Evolutionary conservation across 2,329 filamentous ascomycete species (phyloP).

Genomic region (Aphanoascus verrucosus): DNA sequence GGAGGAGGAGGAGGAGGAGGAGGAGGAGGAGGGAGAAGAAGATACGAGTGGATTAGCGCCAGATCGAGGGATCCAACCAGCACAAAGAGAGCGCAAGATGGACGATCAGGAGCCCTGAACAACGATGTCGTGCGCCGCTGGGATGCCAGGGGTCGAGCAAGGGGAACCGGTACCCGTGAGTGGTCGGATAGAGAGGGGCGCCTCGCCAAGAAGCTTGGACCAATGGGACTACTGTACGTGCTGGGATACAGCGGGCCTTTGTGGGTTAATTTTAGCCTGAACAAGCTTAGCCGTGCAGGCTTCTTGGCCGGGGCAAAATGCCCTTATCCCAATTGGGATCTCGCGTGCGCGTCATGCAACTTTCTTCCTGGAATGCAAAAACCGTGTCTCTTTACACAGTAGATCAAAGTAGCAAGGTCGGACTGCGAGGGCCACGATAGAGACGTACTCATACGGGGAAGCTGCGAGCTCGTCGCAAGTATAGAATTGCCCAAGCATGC

Average conservation of each 20-base stretch:
- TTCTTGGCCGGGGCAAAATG: neutral
- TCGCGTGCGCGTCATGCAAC: neutral
- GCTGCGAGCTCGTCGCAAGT: too few species aligned
- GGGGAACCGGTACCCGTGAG: neutral
- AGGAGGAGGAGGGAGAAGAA: neutral
- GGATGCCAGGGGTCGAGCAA: neutral
- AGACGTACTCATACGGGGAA: too few species aligned
- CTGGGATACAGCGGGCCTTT: neutral
- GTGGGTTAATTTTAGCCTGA: neutral
- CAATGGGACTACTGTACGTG: slow-evolving; percentile 3
- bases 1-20: neutral
- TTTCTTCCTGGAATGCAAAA: too few species aligned
- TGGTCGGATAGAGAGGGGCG: neutral
- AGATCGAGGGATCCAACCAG: neutral
- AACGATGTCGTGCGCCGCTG: neutral
- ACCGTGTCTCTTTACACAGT: too few species aligned
- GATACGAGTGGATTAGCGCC: neutral
- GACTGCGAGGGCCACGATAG: too few species aligned
- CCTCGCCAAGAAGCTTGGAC: slow-evolving; percentile 5
- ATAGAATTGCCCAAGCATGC: too few species aligned
- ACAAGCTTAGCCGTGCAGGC: neutral
- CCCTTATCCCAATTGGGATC: neutral
- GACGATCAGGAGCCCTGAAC: neutral
- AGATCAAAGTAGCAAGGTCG: too few species aligned
- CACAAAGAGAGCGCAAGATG: neutral